These are phyloP conservation scores for Rhytidhysteron rufulum DNA, from an alignment of 2,329 filamentous ascomycete genomes.

Conservation along the genomic window DNA sequence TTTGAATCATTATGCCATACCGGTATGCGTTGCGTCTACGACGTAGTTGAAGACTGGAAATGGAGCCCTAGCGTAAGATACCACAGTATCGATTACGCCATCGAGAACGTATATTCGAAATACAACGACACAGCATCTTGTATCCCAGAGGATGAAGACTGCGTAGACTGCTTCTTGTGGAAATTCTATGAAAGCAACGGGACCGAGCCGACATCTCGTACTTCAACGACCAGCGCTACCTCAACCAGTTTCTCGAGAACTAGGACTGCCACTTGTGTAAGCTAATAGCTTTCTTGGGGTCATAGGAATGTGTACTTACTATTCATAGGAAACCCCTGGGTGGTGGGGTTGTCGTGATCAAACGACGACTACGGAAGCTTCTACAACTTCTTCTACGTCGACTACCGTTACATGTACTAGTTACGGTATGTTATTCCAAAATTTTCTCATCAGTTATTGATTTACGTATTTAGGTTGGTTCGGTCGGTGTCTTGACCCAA, in stretches of 20 bases:
- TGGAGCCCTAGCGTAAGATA: slow-evolving; percentile 32
- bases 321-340: slow-evolving; percentile 24
- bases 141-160: slow-evolving; percentile 29
- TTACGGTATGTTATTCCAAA: slow-evolving; percentile 4
- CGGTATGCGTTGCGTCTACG: slow-evolving; percentile 31
- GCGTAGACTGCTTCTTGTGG: slow-evolving; percentile 34
- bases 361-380: slow-evolving; percentile 20
- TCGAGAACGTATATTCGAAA: slow-evolving; percentile 31
- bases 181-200: slow-evolving; percentile 34
- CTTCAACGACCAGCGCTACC: slow-evolving; percentile 20
- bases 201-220: slow-evolving; percentile 14
- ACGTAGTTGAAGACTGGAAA: slow-evolving; percentile 34
- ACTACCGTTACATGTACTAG: slow-evolving; percentile 22
- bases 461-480: slow-evolving; percentile 23
- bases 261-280: slow-evolving; percentile 27
- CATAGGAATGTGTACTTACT: not conserved
- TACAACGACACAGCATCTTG: slow-evolving; percentile 32
- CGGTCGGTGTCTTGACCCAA: slow-evolving; percentile 26
- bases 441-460: slow-evolving; percentile 8
- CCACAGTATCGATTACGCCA: slow-evolving; percentile 30
- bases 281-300: not conserved
- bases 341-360: slow-evolving; percentile 36
- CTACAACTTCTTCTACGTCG: slow-evolving; percentile 16
- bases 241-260: slow-evolving; percentile 17
- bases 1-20: slow-evolving; percentile 35